Evolutionary conservation across 768 basidiomycete genomes (phyloP).

Genomic region (Xerocomellus chrysenteron): DNA sequence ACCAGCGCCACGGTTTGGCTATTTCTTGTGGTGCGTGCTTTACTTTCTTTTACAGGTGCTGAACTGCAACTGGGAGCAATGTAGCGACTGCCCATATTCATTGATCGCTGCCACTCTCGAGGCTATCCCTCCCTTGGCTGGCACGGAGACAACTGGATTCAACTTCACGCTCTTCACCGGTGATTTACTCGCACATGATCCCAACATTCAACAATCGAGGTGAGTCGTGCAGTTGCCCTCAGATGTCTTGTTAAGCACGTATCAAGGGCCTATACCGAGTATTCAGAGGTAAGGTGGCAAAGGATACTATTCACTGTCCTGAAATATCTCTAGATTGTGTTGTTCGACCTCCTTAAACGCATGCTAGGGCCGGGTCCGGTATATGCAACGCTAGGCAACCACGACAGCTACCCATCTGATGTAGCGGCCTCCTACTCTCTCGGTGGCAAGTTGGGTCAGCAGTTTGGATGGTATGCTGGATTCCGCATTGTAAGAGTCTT

Average conservation of each 20-base stretch:
- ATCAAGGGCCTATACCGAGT: conserved; percentile 54
- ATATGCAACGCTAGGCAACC: conserved; percentile 75
- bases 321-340: conserved; percentile 43
- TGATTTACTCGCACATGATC: conserved; percentile 73
- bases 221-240: conserved; percentile 24
- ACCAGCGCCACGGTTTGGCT: conserved; percentile 69
- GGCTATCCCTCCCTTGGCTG: conserved; percentile 65
- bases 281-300: conserved; percentile 51
- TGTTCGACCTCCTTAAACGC: conserved; percentile 66
- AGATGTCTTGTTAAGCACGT: not conserved
- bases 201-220: conserved; percentile 62
- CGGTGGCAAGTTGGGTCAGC: conserved; percentile 50
- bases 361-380: conserved; percentile 67
- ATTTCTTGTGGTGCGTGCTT: conserved; percentile 51
- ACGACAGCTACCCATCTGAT: conserved; percentile 62
- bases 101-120: conserved; percentile 59
- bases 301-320: not conserved
- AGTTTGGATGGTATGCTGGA: conserved; percentile 60
- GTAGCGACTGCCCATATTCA: conserved; percentile 62
- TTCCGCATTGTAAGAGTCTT: not conserved
- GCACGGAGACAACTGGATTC: conserved; percentile 59
- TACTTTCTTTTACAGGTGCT: not conserved
- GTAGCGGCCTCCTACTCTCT: conserved; percentile 62
- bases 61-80: not conserved
- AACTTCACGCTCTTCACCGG: conserved; percentile 69